A percentile compares a stretch with the other conserved stretches of the same genome.
Conservation (phyloP, 2,329 filamentous ascomycete genomes). For the Arthrobotrys pseudoclavata region DNA sequence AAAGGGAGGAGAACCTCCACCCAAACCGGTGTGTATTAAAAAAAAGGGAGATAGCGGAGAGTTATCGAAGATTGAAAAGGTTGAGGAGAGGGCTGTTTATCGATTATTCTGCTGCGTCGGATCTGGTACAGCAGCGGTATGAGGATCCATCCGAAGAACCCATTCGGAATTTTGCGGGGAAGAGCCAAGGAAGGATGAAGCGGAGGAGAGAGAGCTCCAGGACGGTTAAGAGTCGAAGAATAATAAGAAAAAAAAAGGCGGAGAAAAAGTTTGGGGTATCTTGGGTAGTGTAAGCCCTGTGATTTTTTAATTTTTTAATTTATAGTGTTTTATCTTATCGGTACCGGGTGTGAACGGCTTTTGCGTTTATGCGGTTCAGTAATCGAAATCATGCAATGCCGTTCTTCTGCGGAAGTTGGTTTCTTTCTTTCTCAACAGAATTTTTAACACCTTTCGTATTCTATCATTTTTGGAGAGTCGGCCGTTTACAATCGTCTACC, state of each 20-base stretch:
- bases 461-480: not conserved
- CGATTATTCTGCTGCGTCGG: slow-evolving; percentile 1
- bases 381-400: slow-evolving; percentile 25
- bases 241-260: slow-evolving; percentile 20
- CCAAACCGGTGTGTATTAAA: not conserved
- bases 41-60: slow-evolving; percentile 18
- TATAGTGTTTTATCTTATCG: not conserved
- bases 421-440: not conserved
- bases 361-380: slow-evolving; percentile 6
- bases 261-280: slow-evolving; percentile 21
- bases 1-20: not conserved
- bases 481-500: slow-evolving; percentile 19
- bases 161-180: slow-evolving; percentile 26
- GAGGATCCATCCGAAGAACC: not conserved
- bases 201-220: not conserved
- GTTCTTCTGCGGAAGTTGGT: slow-evolving; percentile 17
- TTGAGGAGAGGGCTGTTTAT: slow-evolving; percentile 3
- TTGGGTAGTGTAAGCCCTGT: not conserved
- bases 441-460: slow-evolving; percentile 4
- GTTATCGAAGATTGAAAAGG: not conserved
- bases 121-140: slow-evolving; percentile 6
- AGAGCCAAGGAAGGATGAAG: no score
- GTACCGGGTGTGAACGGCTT: slow-evolving; percentile 19
- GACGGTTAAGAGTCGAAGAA: slow-evolving; percentile 1
- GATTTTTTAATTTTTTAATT: not conserved